Percentiles rank a stretch among this genome's conserved stretches.
Conservation (phyloP, 768 basidiomycete species). For the Lyophyllum decastes region DNA sequence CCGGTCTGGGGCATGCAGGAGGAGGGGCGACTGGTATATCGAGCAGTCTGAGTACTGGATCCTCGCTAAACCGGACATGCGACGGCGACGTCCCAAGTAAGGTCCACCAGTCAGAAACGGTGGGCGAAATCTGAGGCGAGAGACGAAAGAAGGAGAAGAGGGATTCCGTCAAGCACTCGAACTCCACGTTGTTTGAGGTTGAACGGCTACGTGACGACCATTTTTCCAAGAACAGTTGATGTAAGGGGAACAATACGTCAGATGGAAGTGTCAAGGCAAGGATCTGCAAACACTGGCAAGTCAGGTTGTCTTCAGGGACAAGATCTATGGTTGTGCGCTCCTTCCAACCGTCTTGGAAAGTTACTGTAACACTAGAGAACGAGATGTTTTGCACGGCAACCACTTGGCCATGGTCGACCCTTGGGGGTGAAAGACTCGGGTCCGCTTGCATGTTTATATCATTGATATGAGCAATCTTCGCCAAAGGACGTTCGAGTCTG, state of each 20-base stretch:
- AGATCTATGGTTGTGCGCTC: constrained; percentile 55
- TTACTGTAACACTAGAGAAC: constrained; percentile 52
- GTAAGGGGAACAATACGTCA: constrained; percentile 55
- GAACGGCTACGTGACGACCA: constrained; percentile 55
- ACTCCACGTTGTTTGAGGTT: constrained; percentile 49
- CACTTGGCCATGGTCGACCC: constrained; percentile 34
- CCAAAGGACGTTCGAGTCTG: constrained; percentile 22
- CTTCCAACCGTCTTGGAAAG: constrained; percentile 51
- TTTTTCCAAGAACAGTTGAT: constrained; percentile 52
- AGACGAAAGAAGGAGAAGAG: constrained; percentile 51
- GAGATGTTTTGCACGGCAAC: constrained; percentile 48
- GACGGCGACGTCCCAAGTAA: constrained; percentile 44
- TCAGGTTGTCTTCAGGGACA: constrained; percentile 55
- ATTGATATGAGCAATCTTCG: constrained; percentile 5
- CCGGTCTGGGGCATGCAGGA: constrained; percentile 20
- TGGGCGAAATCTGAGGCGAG: constrained; percentile 19
- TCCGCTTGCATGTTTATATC: constrained; percentile 24
- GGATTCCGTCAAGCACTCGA: constrained; percentile 55
- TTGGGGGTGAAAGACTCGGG: constrained; percentile 7
- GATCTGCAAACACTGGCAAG: constrained; percentile 57
- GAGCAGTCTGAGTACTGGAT: constrained; percentile 54
- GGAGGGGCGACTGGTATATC: constrained; percentile 28
- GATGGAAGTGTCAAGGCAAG: constrained; percentile 63
- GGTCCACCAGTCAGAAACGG: constrained; percentile 44
- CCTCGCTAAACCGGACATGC: constrained; percentile 54